phyloP scores from a whole-genome alignment of 2,329 filamentous ascomycete genomes.

The Penicillium sp. region DNA sequence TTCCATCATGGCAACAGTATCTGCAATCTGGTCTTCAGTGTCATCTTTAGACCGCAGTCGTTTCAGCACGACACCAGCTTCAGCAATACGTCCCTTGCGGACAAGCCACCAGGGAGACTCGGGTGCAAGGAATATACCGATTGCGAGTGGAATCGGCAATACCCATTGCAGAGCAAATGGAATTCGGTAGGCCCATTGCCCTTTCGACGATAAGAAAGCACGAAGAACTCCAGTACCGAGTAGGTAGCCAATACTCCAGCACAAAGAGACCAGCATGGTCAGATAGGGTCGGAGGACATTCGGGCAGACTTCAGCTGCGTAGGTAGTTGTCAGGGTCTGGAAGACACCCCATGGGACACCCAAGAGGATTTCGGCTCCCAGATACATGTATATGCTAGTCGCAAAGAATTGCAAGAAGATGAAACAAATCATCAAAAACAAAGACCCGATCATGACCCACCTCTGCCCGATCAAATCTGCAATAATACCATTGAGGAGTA shows the following conservation, averaged over 20 bases:
- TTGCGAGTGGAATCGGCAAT: conserved; percentile 13
- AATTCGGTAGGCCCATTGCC: conserved; percentile 36
- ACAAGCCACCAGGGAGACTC: conserved; percentile 20
- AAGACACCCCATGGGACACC: conserved; percentile 36
- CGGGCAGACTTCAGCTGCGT: conserved; percentile 19
- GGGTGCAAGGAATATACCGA: conserved; percentile 17
- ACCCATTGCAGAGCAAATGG: conserved; percentile 26
- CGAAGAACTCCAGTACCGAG: conserved; percentile 21
- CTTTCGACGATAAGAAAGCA: conserved; percentile 23
- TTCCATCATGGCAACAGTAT: conserved; percentile 18
- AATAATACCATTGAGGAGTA: conserved; percentile 24
- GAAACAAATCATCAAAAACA: conserved; percentile 42
- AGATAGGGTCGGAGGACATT: conserved; percentile 23
- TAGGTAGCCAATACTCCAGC: conserved; percentile 29
- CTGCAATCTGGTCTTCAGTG: conserved; percentile 8
- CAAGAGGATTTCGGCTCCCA: conserved; percentile 48
- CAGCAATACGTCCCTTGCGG: conserved; percentile 11
- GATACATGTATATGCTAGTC: conserved; percentile 42
- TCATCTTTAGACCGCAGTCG: conserved; percentile 26
- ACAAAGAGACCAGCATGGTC: conserved; percentile 35
- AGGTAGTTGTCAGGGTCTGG: conserved; percentile 16
- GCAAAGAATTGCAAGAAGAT: conserved; percentile 53
- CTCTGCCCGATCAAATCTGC: conserved; percentile 41
- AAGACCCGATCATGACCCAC: conserved; percentile 42
- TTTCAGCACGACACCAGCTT: conserved; percentile 8